Conservation (phyloP, 768 basidiomycete species). For the Boletus sp. region DNA sequence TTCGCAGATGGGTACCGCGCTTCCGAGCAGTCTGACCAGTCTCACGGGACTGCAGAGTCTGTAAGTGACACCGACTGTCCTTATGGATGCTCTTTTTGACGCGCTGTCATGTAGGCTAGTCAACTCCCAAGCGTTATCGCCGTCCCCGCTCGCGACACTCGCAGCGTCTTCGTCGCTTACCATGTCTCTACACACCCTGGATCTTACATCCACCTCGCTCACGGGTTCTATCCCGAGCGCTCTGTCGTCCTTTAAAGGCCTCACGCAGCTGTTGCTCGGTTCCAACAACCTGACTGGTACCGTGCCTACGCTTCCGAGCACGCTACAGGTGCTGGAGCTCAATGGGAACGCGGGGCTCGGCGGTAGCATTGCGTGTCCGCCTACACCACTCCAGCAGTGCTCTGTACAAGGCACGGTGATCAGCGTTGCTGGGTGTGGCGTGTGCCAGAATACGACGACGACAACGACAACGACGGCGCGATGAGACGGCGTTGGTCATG, state of each 20-base stretch:
- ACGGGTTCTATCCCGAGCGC: slow-evolving; percentile 36
- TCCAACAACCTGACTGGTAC: slow-evolving; percentile 37
- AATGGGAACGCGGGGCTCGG: slow-evolving; percentile 38
- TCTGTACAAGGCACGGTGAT: slow-evolving; percentile 24
- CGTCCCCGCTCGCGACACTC: slow-evolving; percentile 33
- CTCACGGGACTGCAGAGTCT: slow-evolving; percentile 37
- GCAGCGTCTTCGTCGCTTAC: slow-evolving; percentile 32
- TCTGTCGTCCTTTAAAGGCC: slow-evolving; percentile 34
- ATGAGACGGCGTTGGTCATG: neutral
- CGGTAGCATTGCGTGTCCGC: slow-evolving; percentile 25
- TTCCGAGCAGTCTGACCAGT: slow-evolving; percentile 37
- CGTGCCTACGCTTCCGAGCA: slow-evolving; percentile 36
- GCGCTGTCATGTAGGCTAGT: slow-evolving; percentile 28
- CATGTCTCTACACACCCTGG: slow-evolving; percentile 35
- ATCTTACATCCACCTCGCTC: slow-evolving; percentile 41
- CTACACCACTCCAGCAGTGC: slow-evolving; percentile 18
- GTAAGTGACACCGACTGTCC: slow-evolving; percentile 27
- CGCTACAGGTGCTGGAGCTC: slow-evolving; percentile 35
- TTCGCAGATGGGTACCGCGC: slow-evolving; percentile 35
- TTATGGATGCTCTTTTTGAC: neutral
- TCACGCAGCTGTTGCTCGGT: slow-evolving; percentile 40
- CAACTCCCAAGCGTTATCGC: slow-evolving; percentile 35
- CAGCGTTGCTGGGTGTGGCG: slow-evolving; percentile 21
- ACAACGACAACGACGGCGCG: slow-evolving; percentile 3
- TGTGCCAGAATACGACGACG: slow-evolving; percentile 20